Evolutionary conservation across 805 yeast species (phyloP).

Genomic region (Metschnikowia drakensbergensis): DNA sequence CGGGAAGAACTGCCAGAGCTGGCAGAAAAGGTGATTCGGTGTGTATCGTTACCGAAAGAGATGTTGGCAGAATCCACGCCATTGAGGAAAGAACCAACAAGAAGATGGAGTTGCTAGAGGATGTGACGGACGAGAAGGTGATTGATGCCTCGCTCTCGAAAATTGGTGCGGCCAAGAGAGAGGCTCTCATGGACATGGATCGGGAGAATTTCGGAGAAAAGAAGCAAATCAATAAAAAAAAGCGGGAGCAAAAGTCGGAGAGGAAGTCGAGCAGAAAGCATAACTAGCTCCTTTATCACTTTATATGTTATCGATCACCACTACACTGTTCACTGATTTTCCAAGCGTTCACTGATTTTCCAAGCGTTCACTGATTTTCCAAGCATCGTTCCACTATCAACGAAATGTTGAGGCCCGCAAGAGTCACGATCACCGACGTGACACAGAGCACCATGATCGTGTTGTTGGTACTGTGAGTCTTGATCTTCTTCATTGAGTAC

Average conservation of each 20-base stretch:
- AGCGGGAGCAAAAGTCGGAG: slow-evolving; percentile 18
- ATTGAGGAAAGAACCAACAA: slow-evolving; percentile 81
- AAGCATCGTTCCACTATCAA: slow-evolving; percentile 20
- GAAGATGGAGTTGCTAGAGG: slow-evolving; percentile 73
- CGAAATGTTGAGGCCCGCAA: slow-evolving; percentile 34
- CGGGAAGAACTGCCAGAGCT: slow-evolving; percentile 99
- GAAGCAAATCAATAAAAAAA: slow-evolving; percentile 47
- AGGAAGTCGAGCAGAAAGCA: background rate
- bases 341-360: too few relatives aligned
- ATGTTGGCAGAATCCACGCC: slow-evolving; percentile 72
- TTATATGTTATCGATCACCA: too few relatives aligned
- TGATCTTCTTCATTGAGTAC: slow-evolving; percentile 41
- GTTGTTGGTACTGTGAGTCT: slow-evolving; percentile 31
- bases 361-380: background rate
- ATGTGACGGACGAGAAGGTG: slow-evolving; percentile 70
- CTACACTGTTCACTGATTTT: too few relatives aligned
- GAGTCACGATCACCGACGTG: slow-evolving; percentile 30
- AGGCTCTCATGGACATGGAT: slow-evolving; percentile 91
- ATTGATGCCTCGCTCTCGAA: slow-evolving; percentile 66
- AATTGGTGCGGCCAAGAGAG: slow-evolving; percentile 81
- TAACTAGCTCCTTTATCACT: too few relatives aligned
- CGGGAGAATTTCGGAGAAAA: slow-evolving; percentile 82
- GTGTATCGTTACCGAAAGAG: slow-evolving; percentile 80
- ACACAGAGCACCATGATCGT: slow-evolving; percentile 32
- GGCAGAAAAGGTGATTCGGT: slow-evolving; percentile 85